Evolutionary conservation across 2,329 filamentous ascomycete genomes (phyloP), one percentile per base, ranked within the genome.

Genomic region (Neonectria faginata): DNA sequence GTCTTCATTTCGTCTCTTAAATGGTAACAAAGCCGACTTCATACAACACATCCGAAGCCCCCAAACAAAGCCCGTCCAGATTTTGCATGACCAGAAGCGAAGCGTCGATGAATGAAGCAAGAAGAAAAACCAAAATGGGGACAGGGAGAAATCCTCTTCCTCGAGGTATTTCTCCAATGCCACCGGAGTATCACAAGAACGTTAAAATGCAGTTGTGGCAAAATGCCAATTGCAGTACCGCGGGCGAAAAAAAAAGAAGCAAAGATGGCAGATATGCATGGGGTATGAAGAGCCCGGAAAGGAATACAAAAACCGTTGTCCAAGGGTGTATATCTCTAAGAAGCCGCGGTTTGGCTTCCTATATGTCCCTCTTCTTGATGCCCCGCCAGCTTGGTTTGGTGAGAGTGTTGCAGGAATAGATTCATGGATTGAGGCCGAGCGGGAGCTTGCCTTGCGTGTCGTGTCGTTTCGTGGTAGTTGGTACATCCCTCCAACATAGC

Each of bases 301-400:
- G 14, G 36, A 39, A 39, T 16, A 53, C 36, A 41, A 58, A 64
- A 57, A 14, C 48, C 27, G 39, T 45, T 41, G 20, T 61, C 45
- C 57, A 61, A 50, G 41, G 57, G 65, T 59, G 61, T 65, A 62
- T 62, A 44, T 58, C 61, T 67, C 63, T 62, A 66, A 60, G 33
- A 50, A 59, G 52, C 47, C 58, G 27, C 44, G 48, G 41, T 52
- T 57, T 51, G 36, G 57, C 47, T 57, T 50, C 57, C 56, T 25
- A 25, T 47, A n/a, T 36, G 44, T 45, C n/a, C 64, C 51, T 42
- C 36, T 56, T 60, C 51, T 22, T 60, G 7, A 6, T 56, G 25
- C 45, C 50, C 39, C 44, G 16, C 45, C 27, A 33, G 41, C 44
- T 29, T 51, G 6, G 33, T 47, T 48, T 54, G 56, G 12, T 39